Base-by-base conservation (phyloP, 2,329 filamentous ascomycete species). In the Penicillium paneum region DNA sequence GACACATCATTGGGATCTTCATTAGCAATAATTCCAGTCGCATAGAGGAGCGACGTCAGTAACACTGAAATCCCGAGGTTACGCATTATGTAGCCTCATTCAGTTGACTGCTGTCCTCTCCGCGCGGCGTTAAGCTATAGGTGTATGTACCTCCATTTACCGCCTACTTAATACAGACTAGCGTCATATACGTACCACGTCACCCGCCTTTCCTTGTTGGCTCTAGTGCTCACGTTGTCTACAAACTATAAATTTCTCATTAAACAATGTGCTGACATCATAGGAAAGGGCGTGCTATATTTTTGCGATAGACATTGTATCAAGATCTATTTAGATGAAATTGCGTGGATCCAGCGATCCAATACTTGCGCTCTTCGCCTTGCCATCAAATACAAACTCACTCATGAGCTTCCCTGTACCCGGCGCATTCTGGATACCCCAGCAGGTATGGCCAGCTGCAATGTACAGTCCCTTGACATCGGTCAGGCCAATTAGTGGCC, bases 341-440 rank as follows among this genome's bases (percentile, higher is more conserved):
- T 79, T 83, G 63, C 81, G 81, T 1, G 89, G 90, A 70, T 92
- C 86, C 59, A 93, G 70, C 35, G 79, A 81, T 1, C 77, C 76
- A 29, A 91, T 79, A 58, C 86, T 80, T 5, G 88, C 87, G 63
- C 88, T 91, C 66, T 73, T 85, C 1, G 87, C 83, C 56, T 77
- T 74, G 0, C 89, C 89, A 51, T 92, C 89, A 65, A 92, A 85
- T 2, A 94, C 76, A 73, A 89, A 85, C 72, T 93, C 89, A 35
- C 88, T 87, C 78, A 94, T 87, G 36, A 93, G 71, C 74, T 87
- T 90, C 4, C 90, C 90, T 8, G 93, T 97, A 1, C 82, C 94
- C 1, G 93, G 92, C 0, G 86, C 91, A 75, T 99, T 97, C 76
- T 97, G 93, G 21, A 99, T 96, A 0, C 94, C 94, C 94, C 94